Evolutionary conservation across 306 rosid genomes (phyloP), one percentile per base, ranked within the genome.

Genomic region (Malus sylvestris): DNA sequence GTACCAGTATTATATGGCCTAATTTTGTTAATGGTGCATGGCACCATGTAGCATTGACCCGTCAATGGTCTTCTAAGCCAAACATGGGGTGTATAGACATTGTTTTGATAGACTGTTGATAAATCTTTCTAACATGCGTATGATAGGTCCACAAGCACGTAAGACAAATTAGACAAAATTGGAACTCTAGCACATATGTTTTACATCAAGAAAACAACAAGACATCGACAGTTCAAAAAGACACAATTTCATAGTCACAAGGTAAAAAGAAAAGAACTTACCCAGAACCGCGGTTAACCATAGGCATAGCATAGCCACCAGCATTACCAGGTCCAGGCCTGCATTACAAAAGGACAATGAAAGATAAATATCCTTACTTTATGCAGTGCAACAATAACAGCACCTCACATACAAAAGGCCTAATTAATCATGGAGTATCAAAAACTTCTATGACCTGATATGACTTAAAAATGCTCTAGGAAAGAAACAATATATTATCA

Each of bases 261-360:
- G 33, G 62, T 42, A 23, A 73, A 69, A 22, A 19, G 35, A 59
- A 25, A 76, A 73, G 68, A 27, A 69, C 87, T 85, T 85, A 93
- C 98, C 93, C 92, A 72, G 89, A 46, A 83, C 92, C 91, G 64
- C 85, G 91, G 60, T 74, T 83, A 51, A 55, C 75, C 32, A 68
- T 10, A 69, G 88, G 81, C 75, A 86, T 71, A 64, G 85, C 82
- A 78, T 82, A 74, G 55, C 81, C 86, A 78, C 86, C 88, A 76
- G 45, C 79, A 44, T 69, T 89, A 40, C 87, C 89, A 38, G 84
- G 86, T 81, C 91, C 82, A 46, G 93, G 80, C 89, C 98, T 93
- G 85, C 80, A 83, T 67, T 27, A 62, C 4, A 32, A 11, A n/a
- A 76, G 45, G 38, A 20, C 75, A 65, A 10, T 35, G 4, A 61